Percentiles rank a stretch among this genome's conserved stretches.
Evolutionary conservation across 2,329 filamentous ascomycete genomes (phyloP).

Genomic region (Aspergillus puulaauensis): DNA sequence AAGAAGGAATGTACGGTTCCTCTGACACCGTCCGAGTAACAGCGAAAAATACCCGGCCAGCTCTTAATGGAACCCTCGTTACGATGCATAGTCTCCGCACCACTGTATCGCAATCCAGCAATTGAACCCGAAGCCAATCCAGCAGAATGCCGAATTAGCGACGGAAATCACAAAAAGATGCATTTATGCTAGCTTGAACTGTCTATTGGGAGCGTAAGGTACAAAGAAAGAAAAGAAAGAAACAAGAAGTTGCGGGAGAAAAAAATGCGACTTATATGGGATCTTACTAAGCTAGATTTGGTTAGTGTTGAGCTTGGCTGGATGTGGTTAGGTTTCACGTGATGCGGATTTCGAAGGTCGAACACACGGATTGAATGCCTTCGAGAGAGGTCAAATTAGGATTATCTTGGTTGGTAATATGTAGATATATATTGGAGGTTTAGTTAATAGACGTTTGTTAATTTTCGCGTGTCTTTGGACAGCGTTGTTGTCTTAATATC

Average conservation of each 20-base stretch:
- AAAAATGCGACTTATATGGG: conserved; percentile 19
- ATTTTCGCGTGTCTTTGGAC: neutral
- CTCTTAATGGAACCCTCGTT: conserved; percentile 65
- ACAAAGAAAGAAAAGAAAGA: conserved; percentile 40
- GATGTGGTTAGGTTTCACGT: neutral
- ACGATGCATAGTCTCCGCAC: conserved; percentile 55
- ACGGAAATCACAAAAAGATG: conserved; percentile 40
- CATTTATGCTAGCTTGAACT: conserved; percentile 53
- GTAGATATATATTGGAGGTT: neutral
- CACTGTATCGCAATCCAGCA: conserved; percentile 66
- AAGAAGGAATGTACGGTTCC: conserved; percentile 63
- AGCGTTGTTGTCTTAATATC: neutral
- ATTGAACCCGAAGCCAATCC: conserved; percentile 55
- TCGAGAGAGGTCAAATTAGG: neutral
- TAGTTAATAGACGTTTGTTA: neutral
- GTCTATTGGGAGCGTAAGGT: conserved; percentile 75
- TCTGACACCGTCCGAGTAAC: conserved; percentile 85
- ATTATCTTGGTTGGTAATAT: neutral
- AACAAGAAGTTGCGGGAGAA: conserved; percentile 15
- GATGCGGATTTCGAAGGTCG: neutral
- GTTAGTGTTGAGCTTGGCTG: neutral
- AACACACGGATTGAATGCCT: neutral
- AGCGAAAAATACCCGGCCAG: conserved; percentile 64
- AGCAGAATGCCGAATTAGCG: conserved; percentile 68
- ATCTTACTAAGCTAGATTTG: conserved; percentile 23